Base-by-base conservation (phyloP, 306 rosid species). In the Boehmeria nivea region DNA sequence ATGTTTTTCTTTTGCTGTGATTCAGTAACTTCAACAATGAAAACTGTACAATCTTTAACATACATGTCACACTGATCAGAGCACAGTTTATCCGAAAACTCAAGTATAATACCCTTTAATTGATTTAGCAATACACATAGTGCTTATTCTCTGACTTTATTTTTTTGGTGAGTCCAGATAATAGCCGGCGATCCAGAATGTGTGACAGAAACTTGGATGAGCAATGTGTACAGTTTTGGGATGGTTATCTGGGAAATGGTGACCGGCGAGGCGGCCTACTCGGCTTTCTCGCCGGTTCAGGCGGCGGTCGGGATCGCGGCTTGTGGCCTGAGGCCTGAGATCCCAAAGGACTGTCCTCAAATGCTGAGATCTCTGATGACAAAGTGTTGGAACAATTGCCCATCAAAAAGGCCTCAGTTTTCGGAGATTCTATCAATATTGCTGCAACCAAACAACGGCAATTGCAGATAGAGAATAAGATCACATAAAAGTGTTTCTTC, bases 251-350 rank as follows among this genome's bases (percentile, higher is more conserved):
- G 99, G 99, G 99, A 91, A 67, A 84, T 91, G 89, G 87, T 91
- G 60, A 71, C 85, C 2, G 89, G 99, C n/a, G 99, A 91, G 59
- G 89, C 82, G 18, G 96, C 99, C 3, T 91, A 84, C 63, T 69
- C 86, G 14, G 70, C 96, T 25, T 83, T 68, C 68, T 91, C 99
- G 48, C 98, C 98, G 2, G 96, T 91, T 46, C 96, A 91, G 56
- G 98, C 96, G 8, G 98, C 96, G 11, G 98, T 91, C 3, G 96
- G 95, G 3, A 87, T 91, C 56, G 98, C 96, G n/a, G 96, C 98
- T 7, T 91, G 96, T 73, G 98, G 96, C 59, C 94, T 91, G 45
- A 82, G 96, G 74, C 98, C 98, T 43, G 96, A 91, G 33, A 83
- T 91, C 56, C 98, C 96, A 2, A 91, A 78, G 65, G 96, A 91